Percentiles rank a stretch among this genome's conserved stretches.
phyloP scores from a whole-genome alignment of 352 stramenopile species.

The Pythium phragmitis region DNA sequence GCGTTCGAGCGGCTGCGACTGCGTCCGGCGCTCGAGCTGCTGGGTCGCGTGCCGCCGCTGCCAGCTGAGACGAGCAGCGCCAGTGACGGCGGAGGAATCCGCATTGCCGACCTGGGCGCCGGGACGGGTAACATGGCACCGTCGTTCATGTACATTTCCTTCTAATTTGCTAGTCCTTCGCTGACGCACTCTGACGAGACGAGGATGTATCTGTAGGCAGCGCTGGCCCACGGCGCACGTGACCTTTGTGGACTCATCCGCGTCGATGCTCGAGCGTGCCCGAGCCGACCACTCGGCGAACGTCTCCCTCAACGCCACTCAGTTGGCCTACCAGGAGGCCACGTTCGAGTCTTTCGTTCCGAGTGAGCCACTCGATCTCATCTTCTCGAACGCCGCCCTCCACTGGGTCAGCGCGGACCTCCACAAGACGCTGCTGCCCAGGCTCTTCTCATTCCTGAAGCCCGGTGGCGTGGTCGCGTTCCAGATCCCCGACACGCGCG shows the following conservation, averaged over 20 bases:
- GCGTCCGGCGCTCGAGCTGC: slow-evolving; percentile 61
- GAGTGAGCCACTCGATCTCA: slow-evolving; percentile 47
- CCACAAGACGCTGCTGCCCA: slow-evolving; percentile 45
- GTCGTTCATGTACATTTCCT: slow-evolving; percentile 42
- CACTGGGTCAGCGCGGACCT: slow-evolving; percentile 63
- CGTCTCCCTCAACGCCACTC: slow-evolving; percentile 18
- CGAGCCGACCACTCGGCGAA: slow-evolving; percentile 41
- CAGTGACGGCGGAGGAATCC: slow-evolving; percentile 8
- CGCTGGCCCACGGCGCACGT: slow-evolving; percentile 51
- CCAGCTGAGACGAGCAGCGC: background rate
- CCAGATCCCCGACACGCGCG: slow-evolving; percentile 69
- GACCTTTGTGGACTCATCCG: slow-evolving; percentile 65
- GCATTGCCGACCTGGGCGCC: slow-evolving; percentile 63
- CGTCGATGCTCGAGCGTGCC: slow-evolving; percentile 52
- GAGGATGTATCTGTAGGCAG: slow-evolving; percentile 26
- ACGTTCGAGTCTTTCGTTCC: slow-evolving; percentile 59
- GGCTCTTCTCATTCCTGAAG: slow-evolving; percentile 59
- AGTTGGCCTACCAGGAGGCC: slow-evolving; percentile 47
- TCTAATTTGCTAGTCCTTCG: slow-evolving; percentile 5
- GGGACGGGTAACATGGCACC: slow-evolving; percentile 72
- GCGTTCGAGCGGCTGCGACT: slow-evolving; percentile 60
- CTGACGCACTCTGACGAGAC: background rate
- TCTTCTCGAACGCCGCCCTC: slow-evolving; percentile 71
- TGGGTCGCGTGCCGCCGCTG: slow-evolving; percentile 38
- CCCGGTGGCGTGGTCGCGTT: slow-evolving; percentile 67